These are phyloP conservation scores for Cryomyces antarcticus DNA, from an alignment of 495 filamentous ascomycete genomes.

Conservation along the genomic window DNA sequence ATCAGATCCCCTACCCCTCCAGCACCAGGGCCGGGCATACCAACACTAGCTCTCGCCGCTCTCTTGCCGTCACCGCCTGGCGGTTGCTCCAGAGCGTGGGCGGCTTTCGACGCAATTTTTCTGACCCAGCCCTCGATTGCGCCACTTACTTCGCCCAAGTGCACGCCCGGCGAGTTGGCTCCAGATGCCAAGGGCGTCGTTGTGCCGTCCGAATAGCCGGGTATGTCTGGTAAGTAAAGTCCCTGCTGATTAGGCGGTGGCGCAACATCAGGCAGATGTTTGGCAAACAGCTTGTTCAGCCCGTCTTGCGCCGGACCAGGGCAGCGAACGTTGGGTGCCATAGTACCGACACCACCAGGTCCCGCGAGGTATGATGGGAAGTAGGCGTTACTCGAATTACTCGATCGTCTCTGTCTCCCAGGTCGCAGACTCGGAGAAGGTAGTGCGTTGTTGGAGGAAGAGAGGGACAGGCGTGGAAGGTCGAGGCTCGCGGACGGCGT, in stretches of 20 bases:
- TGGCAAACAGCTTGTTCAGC: constrained; percentile 57
- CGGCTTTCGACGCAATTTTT: constrained; percentile 44
- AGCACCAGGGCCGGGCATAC: constrained; percentile 14
- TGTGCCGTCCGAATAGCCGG: constrained; percentile 2
- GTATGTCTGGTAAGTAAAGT: constrained; percentile 11
- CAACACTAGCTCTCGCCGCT: constrained; percentile 15
- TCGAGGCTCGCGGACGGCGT: constrained; percentile 46
- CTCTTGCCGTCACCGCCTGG: constrained; percentile 16
- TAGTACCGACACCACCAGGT: constrained; percentile 68
- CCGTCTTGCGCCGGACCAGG: constrained; percentile 68
- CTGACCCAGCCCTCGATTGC: constrained; percentile 79
- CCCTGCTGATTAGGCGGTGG: constrained; percentile 19
- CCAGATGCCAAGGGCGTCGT: constrained; percentile 5
- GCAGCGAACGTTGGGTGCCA: constrained; percentile 41
- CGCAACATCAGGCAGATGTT: constrained; percentile 53
- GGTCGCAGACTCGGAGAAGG: constrained; percentile 2
- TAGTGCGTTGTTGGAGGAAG: constrained; percentile 23
- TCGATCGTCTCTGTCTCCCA: neutral
- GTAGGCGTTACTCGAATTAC: neutral
- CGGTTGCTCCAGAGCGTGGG: constrained; percentile 22
- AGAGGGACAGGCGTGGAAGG: constrained; percentile 16
- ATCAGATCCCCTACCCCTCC: constrained; percentile 52
- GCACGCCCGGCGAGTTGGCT: constrained; percentile 8
- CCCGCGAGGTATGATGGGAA: constrained; percentile 31
- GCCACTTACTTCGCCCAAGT: constrained; percentile 65